A percentile compares a stretch with the other conserved stretches of the same genome.
Evolutionary conservation across 495 filamentous ascomycete species (phyloP).

Genomic region (Penicillium atrosanguineum): DNA sequence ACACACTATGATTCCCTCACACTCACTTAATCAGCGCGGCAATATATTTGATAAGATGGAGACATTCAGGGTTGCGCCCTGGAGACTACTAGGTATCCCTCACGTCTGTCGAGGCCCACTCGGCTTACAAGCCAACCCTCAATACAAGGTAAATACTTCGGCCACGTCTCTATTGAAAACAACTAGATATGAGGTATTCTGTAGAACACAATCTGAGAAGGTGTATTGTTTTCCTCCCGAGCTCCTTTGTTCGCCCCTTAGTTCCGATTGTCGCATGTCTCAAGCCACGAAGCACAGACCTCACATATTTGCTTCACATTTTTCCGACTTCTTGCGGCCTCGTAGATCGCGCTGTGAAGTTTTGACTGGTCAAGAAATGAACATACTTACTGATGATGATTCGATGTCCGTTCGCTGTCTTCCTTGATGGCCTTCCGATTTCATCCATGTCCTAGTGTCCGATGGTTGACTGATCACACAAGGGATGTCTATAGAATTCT

Average conservation of each 20-base stretch:
- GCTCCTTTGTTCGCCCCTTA: conserved; percentile 11
- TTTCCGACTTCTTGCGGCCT: background rate
- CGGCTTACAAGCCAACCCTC: background rate
- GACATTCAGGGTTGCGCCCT: background rate
- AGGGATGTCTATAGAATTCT: background rate
- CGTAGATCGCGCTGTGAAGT: background rate
- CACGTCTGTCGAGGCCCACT: background rate
- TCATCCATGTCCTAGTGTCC: background rate
- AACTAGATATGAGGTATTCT: background rate
- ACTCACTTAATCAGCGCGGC: background rate
- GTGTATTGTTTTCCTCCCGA: background rate
- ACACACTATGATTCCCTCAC: background rate
- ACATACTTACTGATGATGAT: background rate
- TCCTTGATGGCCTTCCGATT: background rate
- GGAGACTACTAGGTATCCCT: background rate
- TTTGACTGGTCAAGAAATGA: background rate
- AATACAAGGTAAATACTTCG: background rate
- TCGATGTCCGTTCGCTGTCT: background rate
- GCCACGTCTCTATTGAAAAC: background rate
- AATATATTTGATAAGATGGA: background rate
- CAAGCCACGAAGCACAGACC: conserved; percentile 17
- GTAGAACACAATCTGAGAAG: background rate
- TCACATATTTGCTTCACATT: conserved; percentile 7
- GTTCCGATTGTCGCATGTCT: conserved; percentile 17
- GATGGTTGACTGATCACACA: background rate